Base-by-base conservation (phyloP, 345 rosid species). In the Hibiscus mutabilis region DNA sequence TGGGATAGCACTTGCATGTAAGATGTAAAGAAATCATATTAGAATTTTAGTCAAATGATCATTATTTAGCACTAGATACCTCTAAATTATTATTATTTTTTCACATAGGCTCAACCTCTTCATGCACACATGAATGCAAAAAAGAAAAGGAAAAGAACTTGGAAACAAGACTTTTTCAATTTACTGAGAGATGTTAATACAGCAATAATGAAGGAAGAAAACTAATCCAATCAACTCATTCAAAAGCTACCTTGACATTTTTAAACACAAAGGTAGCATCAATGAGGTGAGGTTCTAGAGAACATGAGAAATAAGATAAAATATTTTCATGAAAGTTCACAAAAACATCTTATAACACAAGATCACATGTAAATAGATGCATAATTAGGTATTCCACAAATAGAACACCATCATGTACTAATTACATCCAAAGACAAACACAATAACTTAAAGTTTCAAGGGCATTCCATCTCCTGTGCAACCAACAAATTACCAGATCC, bases 391-490 rank as follows among this genome's bases (percentile, higher is more conserved):
- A 15, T 19, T 24, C 22, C 52, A 51, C 27, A 68, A 25, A 68
- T 51, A 25, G 25, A 68, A 68, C 71, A 51, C 42, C 27, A 29
- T n/a, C 27, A 9, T n/a, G n/a, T 52, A 42, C 47, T 33, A 14
- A 66, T 46, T 22, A 44, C 22, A 46, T 21, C 69, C 33, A 46
- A 66, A 66, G 57, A 14, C 12, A 65, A 66, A 66, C 69, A 47
- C 40, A 66, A 47, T 8, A 66, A 47, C 24, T 24, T 15, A 66
- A 9, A 47, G 57, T 19, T 66, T 66, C 57, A 47, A 46, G 24
- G 35, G n/a, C 56, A 6, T 66, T 35, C 40, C 8, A 3, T 15
- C 57, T 47, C 14, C 3, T 8, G 22, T 4, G 31, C 70, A 67
- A 22, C 58, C 42, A 67, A 25, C 44, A 8, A 14, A 42, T 22